Percentiles rank a stretch among this genome's conserved stretches.
phyloP scores from a whole-genome alignment of 306 rosid species.

The Lupinus albus region DNA sequence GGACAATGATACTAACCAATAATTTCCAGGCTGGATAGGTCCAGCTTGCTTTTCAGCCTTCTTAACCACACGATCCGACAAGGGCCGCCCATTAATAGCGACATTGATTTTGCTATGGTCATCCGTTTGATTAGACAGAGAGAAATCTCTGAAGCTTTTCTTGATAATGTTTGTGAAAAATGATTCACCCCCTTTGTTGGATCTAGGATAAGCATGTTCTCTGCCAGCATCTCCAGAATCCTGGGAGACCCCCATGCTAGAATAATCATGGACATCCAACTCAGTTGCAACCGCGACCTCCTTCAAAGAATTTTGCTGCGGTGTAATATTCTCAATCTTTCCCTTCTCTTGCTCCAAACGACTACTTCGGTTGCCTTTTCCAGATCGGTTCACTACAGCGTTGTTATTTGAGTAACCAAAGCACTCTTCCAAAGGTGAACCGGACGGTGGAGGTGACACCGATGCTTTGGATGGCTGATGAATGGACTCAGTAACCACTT shows the following conservation, averaged over 20 bases:
- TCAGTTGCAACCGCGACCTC: slow-evolving; percentile 82
- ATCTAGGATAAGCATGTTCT: slow-evolving; percentile 63
- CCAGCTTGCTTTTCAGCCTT: slow-evolving; percentile 95
- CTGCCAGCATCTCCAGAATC: slow-evolving; percentile 72
- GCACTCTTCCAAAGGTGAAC: slow-evolving; percentile 81
- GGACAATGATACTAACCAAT: slow-evolving; percentile 66
- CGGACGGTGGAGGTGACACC: slow-evolving; percentile 74
- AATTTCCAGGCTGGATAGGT: slow-evolving; percentile 85
- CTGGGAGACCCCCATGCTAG: slow-evolving; percentile 65
- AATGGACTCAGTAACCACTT: slow-evolving; percentile 47
- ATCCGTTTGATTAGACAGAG: slow-evolving; percentile 67
- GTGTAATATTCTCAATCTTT: slow-evolving; percentile 63
- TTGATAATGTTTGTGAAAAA: slow-evolving; percentile 80
- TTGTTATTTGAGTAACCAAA: slow-evolving; percentile 69
- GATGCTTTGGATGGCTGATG: slow-evolving; percentile 39
- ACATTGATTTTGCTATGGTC: slow-evolving; percentile 62
- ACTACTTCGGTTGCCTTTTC: slow-evolving; percentile 80
- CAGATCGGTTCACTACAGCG: slow-evolving; percentile 61
- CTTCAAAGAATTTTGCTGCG: slow-evolving; percentile 81
- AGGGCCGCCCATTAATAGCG: slow-evolving; percentile 72
- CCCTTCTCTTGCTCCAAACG: slow-evolving; percentile 87
- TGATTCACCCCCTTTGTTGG: slow-evolving; percentile 78
- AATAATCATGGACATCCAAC: slow-evolving; percentile 91
- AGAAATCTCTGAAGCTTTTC: slow-evolving; percentile 81
- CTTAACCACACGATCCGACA: slow-evolving; percentile 67